Evolutionary conservation across 1,284 basidiomycete species (phyloP), one percentile per base, ranked within the genome.

Genomic region (Ganoderma sinense): DNA sequence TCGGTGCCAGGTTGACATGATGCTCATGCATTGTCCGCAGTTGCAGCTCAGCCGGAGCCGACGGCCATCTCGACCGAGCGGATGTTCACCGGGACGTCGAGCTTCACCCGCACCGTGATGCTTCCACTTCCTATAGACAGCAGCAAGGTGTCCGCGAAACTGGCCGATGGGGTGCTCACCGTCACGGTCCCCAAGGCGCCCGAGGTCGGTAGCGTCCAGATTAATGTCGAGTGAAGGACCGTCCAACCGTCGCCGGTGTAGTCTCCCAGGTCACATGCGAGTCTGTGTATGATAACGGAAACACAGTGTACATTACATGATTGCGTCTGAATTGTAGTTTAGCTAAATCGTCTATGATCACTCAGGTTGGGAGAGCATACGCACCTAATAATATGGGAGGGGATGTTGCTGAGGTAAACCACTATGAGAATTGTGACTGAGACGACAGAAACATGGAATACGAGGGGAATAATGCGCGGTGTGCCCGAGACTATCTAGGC

Each of bases 51-150:
- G 31, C 55, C 72, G 13, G 82, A 82, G 62, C 78, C 82, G 45
- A 76, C 77, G 39, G 85, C 87, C 70, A 81, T 92, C 62, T 83
- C 89, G 2, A 80, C 85, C 3, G 91, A 93, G 76, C 87, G 91
- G 45, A 81, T 84, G 29, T 89, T 89, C 75, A 83, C 86, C 16
- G 83, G 86, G 40, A 84, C 85, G 51, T 80, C 87, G 8, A 80
- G 84, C 6, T 94, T 94, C 78, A 85, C 86, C 23, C 86, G 91
- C 60, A 94, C 90, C 0, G 85, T 94, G 31, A 90, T 89, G 86
- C 84, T 94, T 33, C 91, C 93, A 45, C 85, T 84, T 5, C 84
- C 88, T 4, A 84, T 93, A 0, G 89, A 94, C 74, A 80, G 82
- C 53, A 82, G 81, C 55, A 86, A 84, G 69, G 89, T 94, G 23